Evolutionary conservation across 192 early-diverging fungal genomes (phyloP).

Genomic region (Polychytrium aggregatum): DNA sequence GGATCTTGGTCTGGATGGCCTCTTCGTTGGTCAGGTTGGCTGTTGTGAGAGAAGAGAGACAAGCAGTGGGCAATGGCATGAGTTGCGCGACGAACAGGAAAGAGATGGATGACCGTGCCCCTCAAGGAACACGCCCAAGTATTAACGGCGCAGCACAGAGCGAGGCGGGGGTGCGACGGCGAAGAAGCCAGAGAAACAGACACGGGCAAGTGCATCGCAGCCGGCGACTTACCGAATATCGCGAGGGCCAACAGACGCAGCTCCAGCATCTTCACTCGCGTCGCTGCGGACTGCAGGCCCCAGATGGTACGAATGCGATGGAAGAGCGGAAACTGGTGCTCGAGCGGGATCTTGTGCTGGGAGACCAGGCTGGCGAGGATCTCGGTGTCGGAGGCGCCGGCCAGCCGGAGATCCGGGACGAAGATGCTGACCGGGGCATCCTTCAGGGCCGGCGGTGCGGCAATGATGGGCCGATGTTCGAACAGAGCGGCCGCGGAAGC

Average conservation of each 20-base stretch:
- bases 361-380: slow-evolving; percentile 50
- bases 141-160: neutral
- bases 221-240: slow-evolving; percentile 47
- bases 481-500: neutral
- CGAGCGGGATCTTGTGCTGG: slow-evolving; percentile 55
- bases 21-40: slow-evolving; percentile 53
- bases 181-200: too few relatives aligned
- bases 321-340: slow-evolving; percentile 67
- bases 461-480: neutral
- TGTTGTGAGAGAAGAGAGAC: too few relatives aligned
- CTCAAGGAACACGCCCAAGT: too few relatives aligned
- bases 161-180: neutral
- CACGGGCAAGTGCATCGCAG: neutral
- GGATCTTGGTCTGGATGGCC: slow-evolving; percentile 54
- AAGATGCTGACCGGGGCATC: slow-evolving; percentile 52
- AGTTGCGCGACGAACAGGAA: too few relatives aligned
- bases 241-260: slow-evolving; percentile 70
- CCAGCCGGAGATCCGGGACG: slow-evolving; percentile 21
- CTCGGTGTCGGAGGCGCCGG: slow-evolving; percentile 32
- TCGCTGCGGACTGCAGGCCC: slow-evolving; percentile 30
- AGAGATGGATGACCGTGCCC: too few relatives aligned
- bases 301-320: slow-evolving; percentile 70
- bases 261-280: too few relatives aligned
- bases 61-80: slow-evolving; percentile 3
- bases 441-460: neutral